Percentiles rank a stretch among this genome's conserved stretches.
These are phyloP conservation scores for Talaromyces verruculosus DNA, from an alignment of 2,329 filamentous ascomycete genomes.

Conservation along the genomic window DNA sequence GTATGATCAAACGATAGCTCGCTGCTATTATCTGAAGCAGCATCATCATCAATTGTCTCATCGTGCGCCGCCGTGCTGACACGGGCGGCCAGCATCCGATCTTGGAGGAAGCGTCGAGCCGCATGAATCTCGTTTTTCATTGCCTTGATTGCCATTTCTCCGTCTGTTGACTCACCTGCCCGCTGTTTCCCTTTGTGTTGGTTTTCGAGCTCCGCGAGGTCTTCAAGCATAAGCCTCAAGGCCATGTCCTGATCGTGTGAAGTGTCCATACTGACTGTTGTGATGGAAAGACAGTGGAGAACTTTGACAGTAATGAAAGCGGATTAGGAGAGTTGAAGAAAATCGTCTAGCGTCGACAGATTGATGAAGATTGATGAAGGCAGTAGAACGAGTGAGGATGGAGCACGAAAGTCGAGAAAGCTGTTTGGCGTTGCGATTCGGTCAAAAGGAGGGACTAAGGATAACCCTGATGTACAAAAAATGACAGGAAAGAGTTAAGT, in stretches of 20 bases:
- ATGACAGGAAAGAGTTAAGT: no score
- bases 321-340: no score
- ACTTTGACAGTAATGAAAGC: no score
- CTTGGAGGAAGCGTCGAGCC: background rate
- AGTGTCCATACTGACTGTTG: background rate
- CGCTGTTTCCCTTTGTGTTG: background rate
- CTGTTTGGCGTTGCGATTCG: background rate
- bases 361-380: no score
- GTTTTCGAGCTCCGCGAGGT: background rate
- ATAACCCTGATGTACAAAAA: no score
- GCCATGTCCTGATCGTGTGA: background rate
- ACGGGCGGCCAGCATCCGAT: background rate
- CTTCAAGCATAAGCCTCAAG: background rate
- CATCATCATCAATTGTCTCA: background rate
- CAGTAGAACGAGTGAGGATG: background rate
- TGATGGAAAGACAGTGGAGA: background rate
- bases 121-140: background rate
- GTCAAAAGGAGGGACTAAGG: background rate
- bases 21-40: no score
- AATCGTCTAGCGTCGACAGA: no score
- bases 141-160: background rate
- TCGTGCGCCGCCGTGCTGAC: background rate
- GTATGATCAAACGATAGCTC: no score
- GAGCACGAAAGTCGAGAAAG: background rate
- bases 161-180: background rate